phyloP scores from a whole-genome alignment of 2,329 filamentous ascomycete genomes.

The Cryphonectria radicalis region DNA sequence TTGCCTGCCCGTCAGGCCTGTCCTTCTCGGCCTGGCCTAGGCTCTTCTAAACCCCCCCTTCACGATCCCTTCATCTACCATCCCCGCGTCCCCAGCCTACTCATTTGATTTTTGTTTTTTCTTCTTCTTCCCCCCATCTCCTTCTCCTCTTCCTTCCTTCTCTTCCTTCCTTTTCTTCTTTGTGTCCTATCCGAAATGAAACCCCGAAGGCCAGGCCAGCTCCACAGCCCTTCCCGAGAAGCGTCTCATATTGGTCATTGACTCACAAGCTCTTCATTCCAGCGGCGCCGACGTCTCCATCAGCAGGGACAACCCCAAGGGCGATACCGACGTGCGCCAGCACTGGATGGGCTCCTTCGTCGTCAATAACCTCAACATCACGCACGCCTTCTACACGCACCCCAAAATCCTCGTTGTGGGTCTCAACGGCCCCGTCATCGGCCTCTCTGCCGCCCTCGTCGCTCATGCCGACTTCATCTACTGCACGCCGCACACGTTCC shows the following conservation, averaged over 20 bases:
- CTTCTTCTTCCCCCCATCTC: background rate
- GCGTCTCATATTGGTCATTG: slow-evolving; percentile 17
- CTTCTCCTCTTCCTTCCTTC: background rate
- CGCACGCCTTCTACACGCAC: slow-evolving; percentile 88
- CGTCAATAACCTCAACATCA: slow-evolving; percentile 85
- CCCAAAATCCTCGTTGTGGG: slow-evolving; percentile 91
- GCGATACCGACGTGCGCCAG: slow-evolving; percentile 44
- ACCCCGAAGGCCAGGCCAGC: background rate
- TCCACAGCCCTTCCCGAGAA: background rate
- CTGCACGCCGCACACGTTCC: slow-evolving; percentile 76
- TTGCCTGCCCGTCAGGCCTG: background rate
- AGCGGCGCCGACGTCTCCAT: slow-evolving; percentile 81
- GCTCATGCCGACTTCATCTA: slow-evolving; percentile 93
- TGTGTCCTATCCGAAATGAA: background rate
- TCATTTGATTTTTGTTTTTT: background rate
- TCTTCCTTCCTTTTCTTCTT: background rate
- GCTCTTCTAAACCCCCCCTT: background rate
- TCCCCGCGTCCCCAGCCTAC: background rate
- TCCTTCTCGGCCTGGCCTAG: background rate
- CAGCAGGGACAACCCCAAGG: slow-evolving; percentile 46
- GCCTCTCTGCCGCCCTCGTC: slow-evolving; percentile 82
- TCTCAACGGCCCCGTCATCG: slow-evolving; percentile 89
- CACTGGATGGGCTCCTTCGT: slow-evolving; percentile 75
- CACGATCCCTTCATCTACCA: slow-evolving; percentile 17
- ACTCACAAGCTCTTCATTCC: slow-evolving; percentile 26